Evolutionary conservation across 768 basidiomycete genomes (phyloP), one percentile per base, ranked within the genome.

Genomic region (Pleurotus tuber-regium): DNA sequence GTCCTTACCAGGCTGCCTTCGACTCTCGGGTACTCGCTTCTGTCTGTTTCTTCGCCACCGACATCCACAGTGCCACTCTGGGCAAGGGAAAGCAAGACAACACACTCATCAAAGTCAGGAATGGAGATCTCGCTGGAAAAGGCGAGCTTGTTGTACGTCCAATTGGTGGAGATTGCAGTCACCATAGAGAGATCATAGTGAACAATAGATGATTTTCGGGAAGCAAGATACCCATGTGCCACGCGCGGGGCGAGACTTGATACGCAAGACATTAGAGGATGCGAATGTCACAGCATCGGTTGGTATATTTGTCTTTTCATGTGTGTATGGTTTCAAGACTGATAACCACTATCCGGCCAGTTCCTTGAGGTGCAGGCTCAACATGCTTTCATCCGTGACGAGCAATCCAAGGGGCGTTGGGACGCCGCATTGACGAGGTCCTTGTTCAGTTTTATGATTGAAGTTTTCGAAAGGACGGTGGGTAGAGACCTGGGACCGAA

Each of bases 221-320:
- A 94, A 95, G 65, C 92, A 95, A 86, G 94, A 98, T 66, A 97
- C 93, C 0, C 94, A 98, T 60, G 92, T 97, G 42, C 91, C 93
- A 19, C 84, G 93, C 29, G 79, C 73, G 16, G 96, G 95, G 3
- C 75, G 96, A 21, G 89, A 92, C 60, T 69, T 95, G 51, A 93
- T 98, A 53, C 80, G 96, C 39, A 79, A 81, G 41, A 80, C 80
- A 0, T 74, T 98, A 30, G 93, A 97, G 54, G 90, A 96, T 59
- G 86, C 86, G 8, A 77, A 84, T 18, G 78, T 92, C 35, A 64
- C 78, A 1, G 76, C 76, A 52, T 86, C 89, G 52, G 92, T 94
- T 56, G 59, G 83, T 72, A 21, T 30, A 35, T 26, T 29, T 36
- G 46, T 43, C 25, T 12, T 6, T 29, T 29, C 33, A 14, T 4